These are phyloP conservation scores for Luffa acutangula DNA, from an alignment of 306 rosid species.

Conservation along the genomic window DNA sequence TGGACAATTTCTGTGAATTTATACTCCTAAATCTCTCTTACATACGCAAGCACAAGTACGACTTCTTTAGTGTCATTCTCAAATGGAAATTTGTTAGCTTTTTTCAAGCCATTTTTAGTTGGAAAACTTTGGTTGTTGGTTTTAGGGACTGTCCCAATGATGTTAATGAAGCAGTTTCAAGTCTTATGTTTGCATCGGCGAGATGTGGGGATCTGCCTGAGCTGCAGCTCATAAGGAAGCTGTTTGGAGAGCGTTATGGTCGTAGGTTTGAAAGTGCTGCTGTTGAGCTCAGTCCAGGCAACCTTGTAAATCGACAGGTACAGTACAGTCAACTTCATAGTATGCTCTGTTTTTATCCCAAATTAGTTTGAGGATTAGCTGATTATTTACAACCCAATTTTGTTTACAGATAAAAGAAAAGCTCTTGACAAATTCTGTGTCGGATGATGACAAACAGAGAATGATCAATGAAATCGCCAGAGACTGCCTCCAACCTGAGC, in stretches of 20 bases:
- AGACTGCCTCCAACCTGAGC: slow-evolving; percentile 32
- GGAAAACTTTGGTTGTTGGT: neutral
- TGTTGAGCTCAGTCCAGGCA: slow-evolving; percentile 52
- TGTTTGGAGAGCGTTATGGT: slow-evolving; percentile 67
- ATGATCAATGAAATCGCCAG: slow-evolving; percentile 49
- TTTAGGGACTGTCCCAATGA: slow-evolving; percentile 59
- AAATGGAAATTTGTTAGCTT: neutral
- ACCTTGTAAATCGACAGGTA: slow-evolving; percentile 68
- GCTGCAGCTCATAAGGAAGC: slow-evolving; percentile 55
- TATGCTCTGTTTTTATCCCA: neutral
- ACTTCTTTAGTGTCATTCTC: neutral
- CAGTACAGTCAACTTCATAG: slow-evolving; percentile 13
- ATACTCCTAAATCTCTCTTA: slow-evolving; percentile 39
- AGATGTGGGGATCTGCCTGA: slow-evolving; percentile 86
- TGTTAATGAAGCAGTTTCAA: slow-evolving; percentile 75
- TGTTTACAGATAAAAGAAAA: slow-evolving; percentile 45
- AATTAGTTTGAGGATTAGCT: neutral
- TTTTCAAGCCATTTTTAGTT: neutral
- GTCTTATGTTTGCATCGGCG: slow-evolving; percentile 78
- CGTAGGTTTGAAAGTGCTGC: slow-evolving; percentile 39
- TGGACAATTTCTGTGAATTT: slow-evolving; percentile 54
- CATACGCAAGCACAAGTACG: slow-evolving; percentile 57
- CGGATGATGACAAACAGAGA: slow-evolving; percentile 43
- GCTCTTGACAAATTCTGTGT: slow-evolving; percentile 24
- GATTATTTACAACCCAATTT: neutral